Percentiles rank a stretch among this genome's conserved stretches.
Conservation (phyloP, 352 stramenopile genomes). For the Globisporangium takayamanum region DNA sequence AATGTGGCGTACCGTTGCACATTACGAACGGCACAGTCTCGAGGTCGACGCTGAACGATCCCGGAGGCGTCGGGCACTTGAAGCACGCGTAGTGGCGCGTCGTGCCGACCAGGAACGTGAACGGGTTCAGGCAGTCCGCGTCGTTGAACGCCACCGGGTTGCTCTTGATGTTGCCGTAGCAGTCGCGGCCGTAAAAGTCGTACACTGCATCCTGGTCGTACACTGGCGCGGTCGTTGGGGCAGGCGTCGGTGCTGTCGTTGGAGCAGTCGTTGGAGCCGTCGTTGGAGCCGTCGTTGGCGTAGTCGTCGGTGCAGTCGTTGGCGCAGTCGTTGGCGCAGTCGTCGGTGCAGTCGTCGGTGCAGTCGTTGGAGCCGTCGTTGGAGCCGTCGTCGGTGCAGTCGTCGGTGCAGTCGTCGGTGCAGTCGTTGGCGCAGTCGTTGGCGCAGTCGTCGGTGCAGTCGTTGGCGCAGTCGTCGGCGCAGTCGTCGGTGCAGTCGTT, state of each 20-base stretch:
- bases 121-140: slow-evolving; percentile 10
- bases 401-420: too few relatives aligned
- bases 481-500: too few relatives aligned
- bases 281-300: background rate
- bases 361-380: too few relatives aligned
- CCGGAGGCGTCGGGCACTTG: slow-evolving; percentile 8
- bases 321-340: background rate
- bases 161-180: slow-evolving; percentile 7
- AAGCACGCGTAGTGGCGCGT: slow-evolving; percentile 15
- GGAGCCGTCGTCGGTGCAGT: too few relatives aligned
- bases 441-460: too few relatives aligned
- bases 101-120: slow-evolving; percentile 8
- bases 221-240: background rate
- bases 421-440: too few relatives aligned
- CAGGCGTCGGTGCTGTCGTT: background rate
- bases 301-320: background rate
- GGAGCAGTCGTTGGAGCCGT: slow-evolving; percentile 1
- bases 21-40: slow-evolving; percentile 8
- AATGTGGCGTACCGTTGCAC: slow-evolving; percentile 7
- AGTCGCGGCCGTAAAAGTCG: slow-evolving; percentile 5
- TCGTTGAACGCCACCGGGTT: slow-evolving; percentile 1
- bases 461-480: too few relatives aligned
- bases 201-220: slow-evolving; percentile 7
- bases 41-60: slow-evolving; percentile 7
- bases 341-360: background rate